Conservation (phyloP, 2,329 filamentous ascomycete species). For the Harringtonia lauricola region DNA sequence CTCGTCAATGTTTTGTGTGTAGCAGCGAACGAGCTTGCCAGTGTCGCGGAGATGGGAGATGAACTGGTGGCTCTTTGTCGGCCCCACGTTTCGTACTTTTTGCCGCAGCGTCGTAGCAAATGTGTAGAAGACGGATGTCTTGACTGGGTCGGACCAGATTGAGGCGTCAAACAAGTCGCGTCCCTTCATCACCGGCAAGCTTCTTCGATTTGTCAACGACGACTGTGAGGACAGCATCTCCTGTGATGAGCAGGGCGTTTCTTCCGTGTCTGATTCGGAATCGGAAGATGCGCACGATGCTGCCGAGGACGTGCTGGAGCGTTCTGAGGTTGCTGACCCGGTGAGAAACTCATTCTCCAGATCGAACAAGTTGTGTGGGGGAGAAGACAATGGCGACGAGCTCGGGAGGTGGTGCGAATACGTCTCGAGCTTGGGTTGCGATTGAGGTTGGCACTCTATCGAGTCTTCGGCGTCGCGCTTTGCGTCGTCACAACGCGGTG, state of each 20-base stretch:
- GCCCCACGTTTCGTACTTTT: constrained; percentile 50
- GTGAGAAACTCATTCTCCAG: constrained; percentile 27
- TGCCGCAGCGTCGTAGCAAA: constrained; percentile 59
- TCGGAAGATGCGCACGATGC: constrained; percentile 5
- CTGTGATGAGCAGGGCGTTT: constrained; percentile 28
- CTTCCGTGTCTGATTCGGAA: constrained; percentile 30
- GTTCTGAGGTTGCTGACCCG: constrained; percentile 22
- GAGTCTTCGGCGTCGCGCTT: not conserved
- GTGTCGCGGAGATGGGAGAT: constrained; percentile 55
- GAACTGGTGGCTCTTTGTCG: constrained; percentile 57
- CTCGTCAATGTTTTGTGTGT: constrained; percentile 67
- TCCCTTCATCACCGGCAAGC: constrained; percentile 54
- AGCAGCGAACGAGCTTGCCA: constrained; percentile 58
- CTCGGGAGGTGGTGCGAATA: constrained; percentile 13
- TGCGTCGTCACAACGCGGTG: not conserved
- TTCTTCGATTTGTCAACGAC: constrained; percentile 16
- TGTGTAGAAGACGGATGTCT: constrained; percentile 61
- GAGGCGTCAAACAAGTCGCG: constrained; percentile 61
- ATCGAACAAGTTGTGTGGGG: constrained; percentile 41
- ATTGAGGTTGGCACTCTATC: constrained; percentile 10
- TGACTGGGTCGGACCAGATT: constrained; percentile 56
- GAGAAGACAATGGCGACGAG: constrained; percentile 48
- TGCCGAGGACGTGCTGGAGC: constrained; percentile 25
- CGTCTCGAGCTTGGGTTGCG: constrained; percentile 8
- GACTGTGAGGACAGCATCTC: constrained; percentile 19